Evolutionary conservation across 2,329 filamentous ascomycete species (phyloP).

Genomic region (Knufia petricola): DNA sequence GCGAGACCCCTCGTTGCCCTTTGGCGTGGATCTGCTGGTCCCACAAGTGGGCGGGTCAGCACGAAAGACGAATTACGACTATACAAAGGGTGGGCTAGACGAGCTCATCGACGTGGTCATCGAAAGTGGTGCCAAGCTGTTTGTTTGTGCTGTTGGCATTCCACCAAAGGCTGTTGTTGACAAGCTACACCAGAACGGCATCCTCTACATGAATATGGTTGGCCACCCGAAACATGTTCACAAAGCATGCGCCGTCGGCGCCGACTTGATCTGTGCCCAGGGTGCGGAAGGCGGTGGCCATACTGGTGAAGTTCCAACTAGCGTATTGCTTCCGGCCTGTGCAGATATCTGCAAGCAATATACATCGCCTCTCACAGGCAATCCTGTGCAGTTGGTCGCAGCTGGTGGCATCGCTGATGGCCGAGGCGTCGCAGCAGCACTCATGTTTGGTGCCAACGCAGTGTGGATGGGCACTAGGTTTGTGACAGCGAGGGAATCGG

Average conservation of each 20-base stretch:
- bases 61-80: conserved; percentile 72
- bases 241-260: conserved; percentile 68
- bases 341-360: conserved; percentile 65
- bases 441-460: conserved; percentile 70
- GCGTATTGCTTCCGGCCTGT: conserved; percentile 66
- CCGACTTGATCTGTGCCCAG: conserved; percentile 54
- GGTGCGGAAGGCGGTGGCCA: conserved; percentile 52
- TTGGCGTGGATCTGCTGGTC: conserved; percentile 73
- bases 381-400: conserved; percentile 62
- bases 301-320: conserved; percentile 67
- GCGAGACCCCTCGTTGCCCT: conserved; percentile 53
- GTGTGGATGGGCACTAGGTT: conserved; percentile 84
- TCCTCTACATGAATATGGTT: conserved; percentile 84
- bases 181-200: conserved; percentile 58
- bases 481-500: conserved; percentile 64
- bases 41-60: conserved; percentile 69
- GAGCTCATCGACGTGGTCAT: conserved; percentile 72
- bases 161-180: conserved; percentile 60
- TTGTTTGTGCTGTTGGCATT: conserved; percentile 71
- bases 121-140: conserved; percentile 62
- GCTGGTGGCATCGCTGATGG: conserved; percentile 73
- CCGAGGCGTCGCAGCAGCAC: conserved; percentile 57
- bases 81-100: conserved; percentile 69
- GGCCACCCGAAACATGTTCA: conserved; percentile 72
- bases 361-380: conserved; percentile 53